A percentile compares a stretch with the other conserved stretches of the same genome.
phyloP scores from a whole-genome alignment of 2,329 filamentous ascomycete species.

The Pseudocercospora musae region DNA sequence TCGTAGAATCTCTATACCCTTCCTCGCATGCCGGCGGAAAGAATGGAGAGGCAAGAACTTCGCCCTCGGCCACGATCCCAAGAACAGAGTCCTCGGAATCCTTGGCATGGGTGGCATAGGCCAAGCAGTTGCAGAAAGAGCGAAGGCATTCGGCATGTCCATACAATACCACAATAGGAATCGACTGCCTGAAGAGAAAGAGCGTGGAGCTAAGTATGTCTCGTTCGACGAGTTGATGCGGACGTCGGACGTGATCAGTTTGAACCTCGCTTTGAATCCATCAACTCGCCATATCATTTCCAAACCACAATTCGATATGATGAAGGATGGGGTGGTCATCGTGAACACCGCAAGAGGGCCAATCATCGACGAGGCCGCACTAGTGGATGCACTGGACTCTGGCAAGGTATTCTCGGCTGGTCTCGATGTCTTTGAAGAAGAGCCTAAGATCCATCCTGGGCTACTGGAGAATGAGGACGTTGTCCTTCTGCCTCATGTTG shows the following conservation, averaged over 20 bases:
- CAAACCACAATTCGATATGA: conserved; percentile 48
- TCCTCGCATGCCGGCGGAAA: conserved; percentile 46
- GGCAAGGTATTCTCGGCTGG: conserved; percentile 55
- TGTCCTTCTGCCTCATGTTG: conserved; percentile 59
- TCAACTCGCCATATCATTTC: conserved; percentile 54
- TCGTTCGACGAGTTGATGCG: conserved; percentile 54
- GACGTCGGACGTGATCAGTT: conserved; percentile 53
- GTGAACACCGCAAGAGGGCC: conserved; percentile 58
- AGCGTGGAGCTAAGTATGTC: conserved; percentile 51
- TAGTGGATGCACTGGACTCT: conserved; percentile 52
- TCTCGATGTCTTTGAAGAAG: conserved; percentile 58
- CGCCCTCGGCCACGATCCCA: conserved; percentile 52
- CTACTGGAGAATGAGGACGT: conserved; percentile 49
- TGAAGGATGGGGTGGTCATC: conserved; percentile 56
- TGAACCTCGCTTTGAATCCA: conserved; percentile 53
- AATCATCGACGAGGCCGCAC: conserved; percentile 55
- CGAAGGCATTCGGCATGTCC: conserved; percentile 54
- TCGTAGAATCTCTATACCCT: conserved; percentile 48
- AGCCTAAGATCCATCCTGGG: conserved; percentile 53
- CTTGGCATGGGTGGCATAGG: conserved; percentile 62
- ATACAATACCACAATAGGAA: conserved; percentile 59
- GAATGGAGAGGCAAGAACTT: conserved; percentile 46
- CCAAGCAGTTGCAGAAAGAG: conserved; percentile 47
- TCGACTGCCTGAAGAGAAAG: conserved; percentile 40
- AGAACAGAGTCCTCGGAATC: conserved; percentile 54